These are phyloP conservation scores for Pythium guiyangense DNA, from an alignment of 352 stramenopile genomes.

Conservation along the genomic window DNA sequence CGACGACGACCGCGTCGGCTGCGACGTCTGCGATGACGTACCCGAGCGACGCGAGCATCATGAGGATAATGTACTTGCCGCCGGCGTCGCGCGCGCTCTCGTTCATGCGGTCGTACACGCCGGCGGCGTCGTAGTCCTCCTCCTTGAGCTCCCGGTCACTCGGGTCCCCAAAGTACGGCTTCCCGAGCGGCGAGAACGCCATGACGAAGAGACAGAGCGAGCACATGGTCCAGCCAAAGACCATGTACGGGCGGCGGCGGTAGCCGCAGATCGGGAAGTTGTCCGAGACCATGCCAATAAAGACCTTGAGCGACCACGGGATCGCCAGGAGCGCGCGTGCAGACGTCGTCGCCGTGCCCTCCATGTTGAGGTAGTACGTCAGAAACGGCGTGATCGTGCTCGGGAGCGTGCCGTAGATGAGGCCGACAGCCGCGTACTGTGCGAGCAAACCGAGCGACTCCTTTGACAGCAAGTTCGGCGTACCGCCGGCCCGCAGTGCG, in stretches of 20 bases:
- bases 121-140: constrained; percentile 15
- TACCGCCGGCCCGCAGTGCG: constrained; percentile 29
- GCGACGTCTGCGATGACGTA: no score
- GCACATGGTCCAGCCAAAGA: constrained; percentile 38
- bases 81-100: no score
- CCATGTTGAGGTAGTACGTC: constrained; percentile 41
- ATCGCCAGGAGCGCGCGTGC: constrained; percentile 34
- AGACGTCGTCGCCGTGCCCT: constrained; percentile 27
- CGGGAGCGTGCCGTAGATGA: constrained; percentile 34
- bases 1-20: no score
- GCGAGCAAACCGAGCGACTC: constrained; percentile 32
- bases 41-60: no score
- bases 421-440: constrained; percentile 41
- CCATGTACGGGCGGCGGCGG: constrained; percentile 43
- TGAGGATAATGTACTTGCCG: no score
- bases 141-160: constrained; percentile 22
- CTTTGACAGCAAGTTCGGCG: constrained; percentile 23
- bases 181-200: constrained; percentile 27
- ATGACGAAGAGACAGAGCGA: constrained; percentile 37
- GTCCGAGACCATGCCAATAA: constrained; percentile 43
- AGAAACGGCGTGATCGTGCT: constrained; percentile 39
- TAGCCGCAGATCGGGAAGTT: constrained; percentile 47
- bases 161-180: constrained; percentile 34
- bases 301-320: constrained; percentile 49
- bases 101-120: no score